Evolutionary conservation across 2,329 filamentous ascomycete genomes (phyloP).

Genomic region (Aspergillus caelatus): DNA sequence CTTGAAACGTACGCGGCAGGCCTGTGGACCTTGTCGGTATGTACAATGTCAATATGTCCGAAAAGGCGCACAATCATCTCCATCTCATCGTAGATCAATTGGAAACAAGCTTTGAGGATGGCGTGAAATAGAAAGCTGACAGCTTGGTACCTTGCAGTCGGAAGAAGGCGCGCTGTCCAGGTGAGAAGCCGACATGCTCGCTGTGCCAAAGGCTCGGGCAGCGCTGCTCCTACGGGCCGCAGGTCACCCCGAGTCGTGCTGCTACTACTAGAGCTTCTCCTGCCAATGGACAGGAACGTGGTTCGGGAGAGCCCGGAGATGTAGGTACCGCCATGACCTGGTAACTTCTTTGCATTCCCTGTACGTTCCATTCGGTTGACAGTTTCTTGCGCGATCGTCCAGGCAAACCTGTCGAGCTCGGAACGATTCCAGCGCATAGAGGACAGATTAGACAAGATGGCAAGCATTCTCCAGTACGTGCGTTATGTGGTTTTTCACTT

Average conservation of each 20-base stretch:
- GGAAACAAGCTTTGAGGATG: neutral
- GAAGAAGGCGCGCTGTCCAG: slow-evolving; percentile 32
- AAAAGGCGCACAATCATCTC: no score
- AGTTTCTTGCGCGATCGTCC: no score
- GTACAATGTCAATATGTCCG: slow-evolving; percentile 1
- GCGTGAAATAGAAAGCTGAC: neutral
- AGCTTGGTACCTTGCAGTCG: slow-evolving; percentile 15
- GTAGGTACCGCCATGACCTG: neutral
- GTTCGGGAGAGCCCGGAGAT: neutral
- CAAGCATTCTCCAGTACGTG: slow-evolving; percentile 23
- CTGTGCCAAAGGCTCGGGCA: slow-evolving; percentile 28
- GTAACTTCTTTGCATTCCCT: no score
- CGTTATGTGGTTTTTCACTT: neutral
- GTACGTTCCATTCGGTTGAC: neutral
- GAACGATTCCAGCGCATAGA: slow-evolving; percentile 26
- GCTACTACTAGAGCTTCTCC: neutral
- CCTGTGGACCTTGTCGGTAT: slow-evolving; percentile 30
- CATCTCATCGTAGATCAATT: neutral
- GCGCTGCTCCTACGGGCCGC: slow-evolving; percentile 23
- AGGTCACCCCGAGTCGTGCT: slow-evolving; percentile 7
- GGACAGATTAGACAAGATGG: slow-evolving; percentile 25
- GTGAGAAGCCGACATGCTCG: slow-evolving; percentile 30
- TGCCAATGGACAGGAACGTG: neutral
- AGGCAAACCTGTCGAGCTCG: slow-evolving; percentile 8
- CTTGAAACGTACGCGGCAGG: slow-evolving; percentile 28